A percentile compares a stretch with the other conserved stretches of the same genome.
Evolutionary conservation across 2,329 filamentous ascomycete species (phyloP).

Genomic region (Simplicillium sp.): DNA sequence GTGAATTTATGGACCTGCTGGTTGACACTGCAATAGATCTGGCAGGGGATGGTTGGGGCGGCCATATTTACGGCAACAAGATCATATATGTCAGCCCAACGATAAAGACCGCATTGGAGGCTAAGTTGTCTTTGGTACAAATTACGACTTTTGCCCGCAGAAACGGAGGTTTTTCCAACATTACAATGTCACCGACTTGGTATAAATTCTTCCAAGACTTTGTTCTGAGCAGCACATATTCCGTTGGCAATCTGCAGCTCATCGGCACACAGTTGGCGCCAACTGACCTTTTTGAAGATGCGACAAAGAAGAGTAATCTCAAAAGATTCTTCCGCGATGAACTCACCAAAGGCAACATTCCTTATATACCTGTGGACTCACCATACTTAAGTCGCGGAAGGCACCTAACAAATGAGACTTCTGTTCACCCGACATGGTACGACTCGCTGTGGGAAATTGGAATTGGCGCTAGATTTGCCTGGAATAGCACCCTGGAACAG

Average conservation of each 20-base stretch:
- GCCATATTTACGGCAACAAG: conserved; percentile 10
- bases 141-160: neutral
- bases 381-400: conserved; percentile 2
- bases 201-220: conserved; percentile 8
- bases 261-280: conserved; percentile 9
- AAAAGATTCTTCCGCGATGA: conserved; percentile 6
- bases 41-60: conserved; percentile 10
- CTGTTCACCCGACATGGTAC: conserved; percentile 9
- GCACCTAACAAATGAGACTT: conserved; percentile 2
- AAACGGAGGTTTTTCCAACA: conserved; percentile 2
- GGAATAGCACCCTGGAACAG: conserved; percentile 9
- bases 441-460: conserved; percentile 10
- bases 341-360: conserved; percentile 5
- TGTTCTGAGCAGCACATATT: conserved; percentile 4
- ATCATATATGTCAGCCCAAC: conserved; percentile 7
- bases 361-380: conserved; percentile 9
- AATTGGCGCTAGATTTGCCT: conserved; percentile 4
- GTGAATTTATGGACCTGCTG: conserved; percentile 6
- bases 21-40: conserved; percentile 9
- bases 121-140: conserved; percentile 3
- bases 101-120: neutral
- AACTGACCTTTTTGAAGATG: conserved; percentile 2
- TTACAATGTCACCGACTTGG: conserved; percentile 5
- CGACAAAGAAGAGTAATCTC: neutral
- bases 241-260: conserved; percentile 7